Base-by-base conservation (phyloP, 805 yeast genomes). In the Saccharomycopsis olivae region DNA sequence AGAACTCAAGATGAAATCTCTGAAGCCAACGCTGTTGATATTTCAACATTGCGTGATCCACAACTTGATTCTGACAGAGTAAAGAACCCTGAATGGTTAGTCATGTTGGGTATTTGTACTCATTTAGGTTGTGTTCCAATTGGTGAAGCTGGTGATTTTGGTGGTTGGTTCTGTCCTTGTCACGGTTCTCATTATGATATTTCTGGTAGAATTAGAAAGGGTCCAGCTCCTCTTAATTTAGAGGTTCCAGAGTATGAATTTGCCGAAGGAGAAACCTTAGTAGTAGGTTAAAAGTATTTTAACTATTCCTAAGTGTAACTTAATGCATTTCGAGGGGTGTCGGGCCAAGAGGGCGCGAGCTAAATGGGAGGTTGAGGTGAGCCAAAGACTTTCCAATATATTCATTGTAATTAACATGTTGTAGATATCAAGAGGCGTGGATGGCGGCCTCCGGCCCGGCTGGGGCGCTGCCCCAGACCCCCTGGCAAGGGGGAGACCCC, bases 91-190 rank as follows among this genome's bases (percentile, higher is more conserved):
- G 92, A 89, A 69, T 92, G 98, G 98, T 77, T 92, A 61, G 75
- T 92, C 64, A 92, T 92, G 99, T 66, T 92, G 69, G 99, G 99
- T 70, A 89, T 92, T 64, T 92, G 99, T 75, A 92, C 99, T 53
- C 99, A 92, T 66, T 79, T 92, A 73, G 99, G 99, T 65, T 92
- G 99, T 81, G 99, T 92, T 48, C 99, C 99, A 53, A 92, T 92
- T 59, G 99, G 99, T 63, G 97, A 92, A 71, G 80, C 96, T 52
- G 99, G 99, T 69, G 99, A 92, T 67, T 92, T 75, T 56, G 97
- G 96, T 64, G 99, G 99, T 64, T 92, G 99, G 99, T 92, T 92
- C 89, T 92, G 98, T 69, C 98, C 99, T 52, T 92, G 98, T 73
- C 99, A 94, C 75, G 99, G 98, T 76, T 89, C 97, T 61, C 98